Conservation (phyloP, 225 moss, liverwort and hornwort species). For the Marchantia polymorpha region DNA sequence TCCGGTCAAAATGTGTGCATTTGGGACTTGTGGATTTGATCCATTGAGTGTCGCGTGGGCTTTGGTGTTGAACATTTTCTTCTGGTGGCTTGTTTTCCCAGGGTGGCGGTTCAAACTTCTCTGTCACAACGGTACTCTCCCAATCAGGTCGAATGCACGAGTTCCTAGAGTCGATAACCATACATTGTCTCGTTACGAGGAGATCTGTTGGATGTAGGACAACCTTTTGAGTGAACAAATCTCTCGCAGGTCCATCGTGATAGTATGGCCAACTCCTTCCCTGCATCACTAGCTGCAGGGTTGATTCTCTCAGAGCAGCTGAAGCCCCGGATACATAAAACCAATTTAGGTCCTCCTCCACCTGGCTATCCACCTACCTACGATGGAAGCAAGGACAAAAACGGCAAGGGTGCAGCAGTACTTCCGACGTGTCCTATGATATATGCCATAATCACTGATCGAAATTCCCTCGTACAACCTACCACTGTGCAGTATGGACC, state of each 20-base stretch:
- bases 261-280: constrained; percentile 16
- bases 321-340: constrained; percentile 14
- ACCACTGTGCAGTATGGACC: constrained; percentile 29
- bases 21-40: not conserved
- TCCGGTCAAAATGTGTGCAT: not conserved
- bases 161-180: not conserved
- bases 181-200: not conserved
- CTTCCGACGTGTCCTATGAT: constrained; percentile 64
- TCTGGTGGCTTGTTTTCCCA: not conserved
- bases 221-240: not conserved
- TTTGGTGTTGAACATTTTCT: not conserved
- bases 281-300: constrained; percentile 19
- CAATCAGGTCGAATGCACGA: not conserved
- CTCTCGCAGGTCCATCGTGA: not conserved
- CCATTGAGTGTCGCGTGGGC: not conserved
- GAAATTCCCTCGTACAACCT: constrained; percentile 43
- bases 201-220: not conserved
- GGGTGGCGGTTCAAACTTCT: constrained; percentile 1
- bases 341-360: constrained; percentile 13
- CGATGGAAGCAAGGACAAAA: not conserved
- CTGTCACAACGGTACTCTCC: not conserved
- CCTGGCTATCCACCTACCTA: not conserved
- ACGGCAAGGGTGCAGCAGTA: not conserved
- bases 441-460: constrained; percentile 53
- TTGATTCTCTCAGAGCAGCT: constrained; percentile 18